A percentile compares a stretch with the other conserved stretches of the same genome.
These are phyloP conservation scores for Cucurbita moschata DNA, from an alignment of 306 rosid species.

Conservation along the genomic window DNA sequence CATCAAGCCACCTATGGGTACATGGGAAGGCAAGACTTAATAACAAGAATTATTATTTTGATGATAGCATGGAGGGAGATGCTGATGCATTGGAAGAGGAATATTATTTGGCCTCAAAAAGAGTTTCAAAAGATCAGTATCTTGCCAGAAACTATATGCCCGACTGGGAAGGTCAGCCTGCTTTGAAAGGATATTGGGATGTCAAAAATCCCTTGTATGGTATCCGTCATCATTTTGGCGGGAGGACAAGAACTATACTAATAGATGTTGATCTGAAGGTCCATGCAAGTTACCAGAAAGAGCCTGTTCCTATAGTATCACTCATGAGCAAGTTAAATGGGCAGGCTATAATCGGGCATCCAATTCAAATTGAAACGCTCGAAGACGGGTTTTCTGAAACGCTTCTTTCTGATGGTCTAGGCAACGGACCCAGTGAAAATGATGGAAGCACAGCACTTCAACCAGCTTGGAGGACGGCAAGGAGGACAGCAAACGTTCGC, in stretches of 20 bases:
- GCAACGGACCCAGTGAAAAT: constrained; percentile 36
- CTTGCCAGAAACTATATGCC: constrained; percentile 18
- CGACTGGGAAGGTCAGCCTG: constrained; percentile 64
- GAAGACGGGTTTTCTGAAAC: constrained; percentile 63
- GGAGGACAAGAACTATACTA: constrained; percentile 42
- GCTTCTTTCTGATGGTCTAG: constrained; percentile 48
- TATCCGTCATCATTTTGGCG: constrained; percentile 29
- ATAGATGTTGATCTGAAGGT: constrained; percentile 80
- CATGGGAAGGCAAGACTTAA: constrained; percentile 10
- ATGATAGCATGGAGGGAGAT: constrained; percentile 27
- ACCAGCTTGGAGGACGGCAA: constrained; percentile 92
- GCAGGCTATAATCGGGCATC: constrained; percentile 82
- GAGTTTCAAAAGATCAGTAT: constrained; percentile 29
- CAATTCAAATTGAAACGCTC: constrained; percentile 63
- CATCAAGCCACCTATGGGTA: constrained; percentile 22
- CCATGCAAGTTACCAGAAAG: constrained; percentile 74
- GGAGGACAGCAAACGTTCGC: constrained; percentile 87
- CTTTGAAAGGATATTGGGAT: constrained; percentile 51
- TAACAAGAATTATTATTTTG: constrained; percentile 18
- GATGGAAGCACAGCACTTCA: constrained; percentile 59
- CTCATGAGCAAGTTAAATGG: constrained; percentile 79
- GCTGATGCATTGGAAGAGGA: constrained; percentile 41
- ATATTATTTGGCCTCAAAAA: constrained; percentile 33
- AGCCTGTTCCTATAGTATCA: constrained; percentile 84
- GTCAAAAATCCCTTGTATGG: constrained; percentile 31